Conservation (phyloP, 2,329 filamentous ascomycete species). For the Penicillium sp. region DNA sequence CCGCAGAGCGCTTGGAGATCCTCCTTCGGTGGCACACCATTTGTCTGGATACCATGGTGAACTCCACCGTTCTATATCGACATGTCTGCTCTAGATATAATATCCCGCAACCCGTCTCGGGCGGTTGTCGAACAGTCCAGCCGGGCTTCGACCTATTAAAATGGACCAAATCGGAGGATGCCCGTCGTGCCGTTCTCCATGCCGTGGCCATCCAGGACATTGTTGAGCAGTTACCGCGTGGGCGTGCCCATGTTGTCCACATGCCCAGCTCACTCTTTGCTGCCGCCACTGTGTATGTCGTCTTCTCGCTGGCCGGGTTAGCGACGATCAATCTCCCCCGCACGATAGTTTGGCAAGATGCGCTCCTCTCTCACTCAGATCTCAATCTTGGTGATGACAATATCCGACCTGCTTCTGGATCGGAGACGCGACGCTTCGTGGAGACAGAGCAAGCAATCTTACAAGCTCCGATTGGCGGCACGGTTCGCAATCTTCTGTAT, state of each 20-base stretch:
- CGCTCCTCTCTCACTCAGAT: conserved; percentile 38
- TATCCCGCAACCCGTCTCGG: conserved; percentile 48
- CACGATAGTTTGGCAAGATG: conserved; percentile 49
- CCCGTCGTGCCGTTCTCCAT: conserved; percentile 48
- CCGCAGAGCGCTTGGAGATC: conserved; percentile 45
- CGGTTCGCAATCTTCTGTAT: conserved; percentile 49
- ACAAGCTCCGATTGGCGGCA: conserved; percentile 27
- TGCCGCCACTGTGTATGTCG: conserved; percentile 49
- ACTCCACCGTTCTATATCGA: conserved; percentile 46
- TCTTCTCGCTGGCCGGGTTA: conserved; percentile 45
- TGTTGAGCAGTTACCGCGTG: conserved; percentile 50
- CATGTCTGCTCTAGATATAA: conserved; percentile 46
- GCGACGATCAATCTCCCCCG: conserved; percentile 45
- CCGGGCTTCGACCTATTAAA: conserved; percentile 42
- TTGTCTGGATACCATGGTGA: conserved; percentile 48
- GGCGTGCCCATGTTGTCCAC: conserved; percentile 51
- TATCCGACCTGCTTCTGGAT: conserved; percentile 29
- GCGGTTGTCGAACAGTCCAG: conserved; percentile 32
- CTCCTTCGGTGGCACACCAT: conserved; percentile 52
- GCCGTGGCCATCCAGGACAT: conserved; percentile 53
- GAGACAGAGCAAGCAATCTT: conserved; percentile 31
- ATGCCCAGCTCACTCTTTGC: conserved; percentile 52
- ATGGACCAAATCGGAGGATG: conserved; percentile 47
- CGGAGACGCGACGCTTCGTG: conserved; percentile 47
- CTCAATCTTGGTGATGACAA: conserved; percentile 34